A percentile compares a stretch with the other conserved stretches of the same genome.
These are phyloP conservation scores for Trichoderma afroharzianum DNA, from an alignment of 2,329 filamentous ascomycete genomes.

Conservation along the genomic window DNA sequence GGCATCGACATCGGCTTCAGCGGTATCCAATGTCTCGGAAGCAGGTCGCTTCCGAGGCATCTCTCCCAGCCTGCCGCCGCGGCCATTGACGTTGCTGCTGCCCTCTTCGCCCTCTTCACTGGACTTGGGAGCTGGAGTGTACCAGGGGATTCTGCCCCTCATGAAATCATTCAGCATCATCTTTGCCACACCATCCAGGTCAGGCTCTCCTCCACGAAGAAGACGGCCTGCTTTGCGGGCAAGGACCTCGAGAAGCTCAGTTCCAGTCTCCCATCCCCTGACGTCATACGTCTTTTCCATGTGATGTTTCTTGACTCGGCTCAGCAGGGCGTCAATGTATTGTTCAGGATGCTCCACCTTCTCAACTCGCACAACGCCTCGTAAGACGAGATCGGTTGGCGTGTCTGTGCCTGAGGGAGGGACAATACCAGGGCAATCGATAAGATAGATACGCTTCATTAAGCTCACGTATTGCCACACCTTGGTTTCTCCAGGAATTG, in stretches of 20 bases:
- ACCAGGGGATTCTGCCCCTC: slow-evolving; percentile 94
- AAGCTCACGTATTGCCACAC: slow-evolving; percentile 97
- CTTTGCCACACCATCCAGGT: slow-evolving; percentile 91
- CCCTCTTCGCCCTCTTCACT: slow-evolving; percentile 46
- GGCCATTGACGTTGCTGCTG: slow-evolving; percentile 57
- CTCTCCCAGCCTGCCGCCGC: slow-evolving; percentile 77
- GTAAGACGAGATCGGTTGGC: slow-evolving; percentile 80
- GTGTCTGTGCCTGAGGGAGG: slow-evolving; percentile 82
- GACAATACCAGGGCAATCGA: slow-evolving; percentile 95
- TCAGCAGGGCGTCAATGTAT: slow-evolving; percentile 81
- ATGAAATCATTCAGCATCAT: slow-evolving; percentile 97
- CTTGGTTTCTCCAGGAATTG: slow-evolving; percentile 94
- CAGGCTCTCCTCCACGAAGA: slow-evolving; percentile 88
- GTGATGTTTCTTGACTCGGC: slow-evolving; percentile 78
- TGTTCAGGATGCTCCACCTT: slow-evolving; percentile 96
- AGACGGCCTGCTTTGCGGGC: slow-evolving; percentile 84
- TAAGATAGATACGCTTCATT: slow-evolving; percentile 86
- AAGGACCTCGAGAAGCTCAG: slow-evolving; percentile 81
- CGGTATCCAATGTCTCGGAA: slow-evolving; percentile 48
- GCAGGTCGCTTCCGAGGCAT: slow-evolving; percentile 78
- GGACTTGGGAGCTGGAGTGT: slow-evolving; percentile 67
- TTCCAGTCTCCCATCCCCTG: slow-evolving; percentile 70
- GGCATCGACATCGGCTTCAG: slow-evolving; percentile 28
- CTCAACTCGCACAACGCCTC: slow-evolving; percentile 89
- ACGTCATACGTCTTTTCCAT: slow-evolving; percentile 92